Conservation (phyloP, 441 rosid species). For the Manihot esculenta region DNA sequence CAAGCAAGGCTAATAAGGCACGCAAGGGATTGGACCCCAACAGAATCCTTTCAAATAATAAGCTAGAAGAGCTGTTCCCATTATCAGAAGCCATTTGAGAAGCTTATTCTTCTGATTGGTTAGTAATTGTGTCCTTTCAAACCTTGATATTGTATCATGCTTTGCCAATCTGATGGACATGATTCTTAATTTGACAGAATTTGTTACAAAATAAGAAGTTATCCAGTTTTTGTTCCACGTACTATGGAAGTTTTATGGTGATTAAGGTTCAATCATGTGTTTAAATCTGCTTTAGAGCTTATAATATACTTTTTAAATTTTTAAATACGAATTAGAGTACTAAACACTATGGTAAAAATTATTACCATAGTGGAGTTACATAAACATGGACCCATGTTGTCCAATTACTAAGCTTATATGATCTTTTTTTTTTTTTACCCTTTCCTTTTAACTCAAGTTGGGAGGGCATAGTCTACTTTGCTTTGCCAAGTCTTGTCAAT, state of each 20-base stretch:
- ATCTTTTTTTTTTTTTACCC: constrained; percentile 13
- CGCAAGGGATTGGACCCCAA: constrained; percentile 87
- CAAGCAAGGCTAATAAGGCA: constrained; percentile 75
- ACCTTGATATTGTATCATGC: neutral
- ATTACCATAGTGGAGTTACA: neutral
- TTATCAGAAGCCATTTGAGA: constrained; percentile 43
- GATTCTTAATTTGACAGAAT: constrained; percentile 10
- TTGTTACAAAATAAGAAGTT: neutral
- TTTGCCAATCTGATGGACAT: constrained; percentile 11
- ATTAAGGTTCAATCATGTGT: neutral
- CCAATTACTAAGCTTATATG: neutral
- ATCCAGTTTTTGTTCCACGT: neutral
- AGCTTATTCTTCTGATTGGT: constrained; percentile 21
- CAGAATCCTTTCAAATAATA: constrained; percentile 74
- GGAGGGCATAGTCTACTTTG: neutral
- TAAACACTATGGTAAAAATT: too few species aligned
- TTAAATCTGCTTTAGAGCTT: neutral
- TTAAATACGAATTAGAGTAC: too few species aligned
- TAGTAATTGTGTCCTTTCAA: constrained; percentile 28
- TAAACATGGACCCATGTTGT: constrained; percentile 17
- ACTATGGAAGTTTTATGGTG: neutral
- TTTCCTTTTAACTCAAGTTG: neutral
- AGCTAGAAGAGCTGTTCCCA: constrained; percentile 81
- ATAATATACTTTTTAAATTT: too few species aligned
- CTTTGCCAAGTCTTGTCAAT: neutral